Evolutionary conservation across 495 filamentous ascomycete species (phyloP).

Genomic region (Xeromyces bisporus): DNA sequence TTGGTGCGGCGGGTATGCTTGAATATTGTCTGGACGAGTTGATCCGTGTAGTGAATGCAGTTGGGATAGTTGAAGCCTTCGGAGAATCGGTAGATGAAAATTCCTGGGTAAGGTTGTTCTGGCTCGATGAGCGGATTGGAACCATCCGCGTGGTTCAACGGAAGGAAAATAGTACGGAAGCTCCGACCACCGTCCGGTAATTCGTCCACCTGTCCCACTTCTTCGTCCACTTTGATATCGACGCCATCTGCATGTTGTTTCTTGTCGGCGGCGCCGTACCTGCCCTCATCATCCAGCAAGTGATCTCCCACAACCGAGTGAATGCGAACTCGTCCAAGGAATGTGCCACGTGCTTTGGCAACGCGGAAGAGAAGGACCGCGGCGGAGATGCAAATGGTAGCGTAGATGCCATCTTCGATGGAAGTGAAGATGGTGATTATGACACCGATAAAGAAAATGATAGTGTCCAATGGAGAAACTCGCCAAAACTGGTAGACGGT

Average conservation of each 20-base stretch:
- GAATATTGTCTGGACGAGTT: constrained; percentile 59
- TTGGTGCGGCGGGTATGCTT: constrained; percentile 62
- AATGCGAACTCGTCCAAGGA: constrained; percentile 76
- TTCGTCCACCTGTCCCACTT: background rate
- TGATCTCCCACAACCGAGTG: constrained; percentile 81
- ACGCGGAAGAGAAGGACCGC: constrained; percentile 75
- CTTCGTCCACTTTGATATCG: background rate
- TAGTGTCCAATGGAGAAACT: constrained; percentile 72
- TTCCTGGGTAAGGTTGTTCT: constrained; percentile 68
- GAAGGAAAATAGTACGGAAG: constrained; percentile 70
- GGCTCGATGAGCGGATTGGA: constrained; percentile 76
- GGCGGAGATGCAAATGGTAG: constrained; percentile 55
- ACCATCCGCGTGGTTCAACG: constrained; percentile 72
- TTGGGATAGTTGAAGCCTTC: constrained; percentile 97
- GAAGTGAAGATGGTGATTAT: constrained; percentile 73
- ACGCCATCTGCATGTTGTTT: background rate
- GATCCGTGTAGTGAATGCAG: constrained; percentile 77
- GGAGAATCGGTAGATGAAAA: constrained; percentile 95
- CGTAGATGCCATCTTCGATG: constrained; percentile 90
- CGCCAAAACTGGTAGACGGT: constrained; percentile 94
- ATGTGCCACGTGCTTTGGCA: constrained; percentile 69
- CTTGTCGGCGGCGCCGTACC: constrained; percentile 29
- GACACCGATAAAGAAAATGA: constrained; percentile 92
- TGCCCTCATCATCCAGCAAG: constrained; percentile 42
- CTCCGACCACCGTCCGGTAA: constrained; percentile 10